These are phyloP conservation scores for Alternaria sp. DNA, from an alignment of 2,329 filamentous ascomycete species.

Conservation along the genomic window DNA sequence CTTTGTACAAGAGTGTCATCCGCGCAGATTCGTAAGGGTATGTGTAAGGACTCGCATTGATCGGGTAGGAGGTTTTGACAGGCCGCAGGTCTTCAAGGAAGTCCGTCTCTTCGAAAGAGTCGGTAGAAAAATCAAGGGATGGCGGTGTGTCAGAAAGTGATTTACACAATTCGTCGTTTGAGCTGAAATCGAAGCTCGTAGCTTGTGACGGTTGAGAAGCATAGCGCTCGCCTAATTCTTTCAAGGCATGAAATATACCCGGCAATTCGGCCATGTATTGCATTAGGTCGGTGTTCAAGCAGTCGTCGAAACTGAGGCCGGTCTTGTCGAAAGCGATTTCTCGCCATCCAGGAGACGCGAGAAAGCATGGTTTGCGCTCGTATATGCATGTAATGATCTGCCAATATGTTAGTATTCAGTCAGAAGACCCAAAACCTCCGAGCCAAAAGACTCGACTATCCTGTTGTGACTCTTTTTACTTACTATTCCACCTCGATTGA, in stretches of 20 bases:
- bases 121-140: conserved; percentile 32
- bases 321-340: conserved; percentile 46
- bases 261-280: conserved; percentile 41
- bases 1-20: conserved; percentile 31
- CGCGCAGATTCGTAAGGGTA: conserved; percentile 17
- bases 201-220: conserved; percentile 4
- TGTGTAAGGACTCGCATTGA: neutral
- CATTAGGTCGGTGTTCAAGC: conserved; percentile 40
- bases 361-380: conserved; percentile 42
- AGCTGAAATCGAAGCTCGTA: conserved; percentile 12
- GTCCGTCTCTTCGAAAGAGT: conserved; percentile 24
- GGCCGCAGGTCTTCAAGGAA: conserved; percentile 22
- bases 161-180: conserved; percentile 5
- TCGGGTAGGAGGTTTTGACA: conserved; percentile 11
- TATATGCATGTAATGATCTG: conserved; percentile 48
- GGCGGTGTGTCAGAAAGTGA: conserved; percentile 26
- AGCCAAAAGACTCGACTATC: neutral
- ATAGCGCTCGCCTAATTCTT: conserved; percentile 24
- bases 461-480: conserved; percentile 9
- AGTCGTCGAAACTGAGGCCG: conserved; percentile 36
- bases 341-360: conserved; percentile 41
- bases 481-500: conserved; percentile 45
- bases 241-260: conserved; percentile 38
- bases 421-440: neutral
- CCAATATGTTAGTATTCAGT: conserved; percentile 1